phyloP scores from a whole-genome alignment of 1,284 basidiomycete species.

The Fomitopsis schrenkii region DNA sequence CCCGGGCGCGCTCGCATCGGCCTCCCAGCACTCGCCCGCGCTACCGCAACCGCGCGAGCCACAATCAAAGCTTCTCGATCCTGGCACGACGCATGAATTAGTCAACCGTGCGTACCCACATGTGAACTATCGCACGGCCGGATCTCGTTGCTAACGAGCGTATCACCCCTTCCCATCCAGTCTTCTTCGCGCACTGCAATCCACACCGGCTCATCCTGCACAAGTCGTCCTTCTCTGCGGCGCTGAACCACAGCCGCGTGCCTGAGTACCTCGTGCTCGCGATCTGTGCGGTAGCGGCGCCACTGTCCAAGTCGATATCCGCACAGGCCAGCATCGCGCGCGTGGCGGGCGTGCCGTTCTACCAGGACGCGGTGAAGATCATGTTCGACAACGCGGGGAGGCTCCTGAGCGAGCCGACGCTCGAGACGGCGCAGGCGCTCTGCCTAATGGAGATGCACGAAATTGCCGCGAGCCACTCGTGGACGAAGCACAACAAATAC shows the following conservation, averaged over 20 bases:
- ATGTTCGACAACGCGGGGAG: conserved; percentile 68
- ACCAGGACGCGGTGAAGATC: conserved; percentile 57
- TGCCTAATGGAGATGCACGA: conserved; percentile 68
- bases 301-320: conserved; percentile 62
- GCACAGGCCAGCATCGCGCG: conserved; percentile 49
- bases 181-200: conserved; percentile 79
- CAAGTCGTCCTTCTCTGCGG: conserved; percentile 65
- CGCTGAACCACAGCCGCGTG: conserved; percentile 58
- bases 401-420: conserved; percentile 47
- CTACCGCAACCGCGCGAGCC: background rate
- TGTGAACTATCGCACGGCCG: background rate
- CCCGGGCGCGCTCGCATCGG: background rate
- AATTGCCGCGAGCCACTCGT: conserved; percentile 40
- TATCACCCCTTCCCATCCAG: conserved; percentile 31
- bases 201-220: conserved; percentile 71
- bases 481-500: conserved; percentile 31
- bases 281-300: conserved; percentile 72
- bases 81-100: conserved; percentile 63
- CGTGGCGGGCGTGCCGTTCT: conserved; percentile 66
- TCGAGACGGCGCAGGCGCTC: conserved; percentile 69
- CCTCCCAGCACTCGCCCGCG: background rate
- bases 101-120: conserved; percentile 55
- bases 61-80: conserved; percentile 41
- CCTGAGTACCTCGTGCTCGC: conserved; percentile 67
- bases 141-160: conserved; percentile 8